phyloP scores from a whole-genome alignment of 2,329 filamentous ascomycete genomes.

The Sarocladium kiliense region DNA sequence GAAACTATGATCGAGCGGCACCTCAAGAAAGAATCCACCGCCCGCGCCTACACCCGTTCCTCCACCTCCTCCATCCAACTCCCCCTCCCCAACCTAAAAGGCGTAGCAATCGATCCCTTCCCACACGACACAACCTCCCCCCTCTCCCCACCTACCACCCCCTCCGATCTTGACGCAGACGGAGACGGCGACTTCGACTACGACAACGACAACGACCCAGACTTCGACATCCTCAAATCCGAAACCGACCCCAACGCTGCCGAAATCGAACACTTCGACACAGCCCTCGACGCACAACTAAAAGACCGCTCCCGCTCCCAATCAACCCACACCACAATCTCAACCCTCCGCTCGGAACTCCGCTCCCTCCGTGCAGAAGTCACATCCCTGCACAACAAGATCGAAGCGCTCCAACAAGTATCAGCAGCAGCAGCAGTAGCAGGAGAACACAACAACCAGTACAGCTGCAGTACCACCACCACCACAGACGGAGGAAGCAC shows the following conservation, averaged over 20 bases:
- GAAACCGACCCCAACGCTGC: background rate
- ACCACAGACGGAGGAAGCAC: background rate
- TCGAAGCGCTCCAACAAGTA: too few relatives aligned
- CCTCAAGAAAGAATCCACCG: conserved; percentile 9
- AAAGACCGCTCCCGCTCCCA: too few relatives aligned
- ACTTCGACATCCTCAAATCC: background rate
- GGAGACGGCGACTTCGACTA: background rate
- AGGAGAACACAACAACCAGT: too few relatives aligned
- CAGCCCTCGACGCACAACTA: too few relatives aligned
- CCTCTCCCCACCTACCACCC: background rate
- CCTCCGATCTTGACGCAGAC: background rate
- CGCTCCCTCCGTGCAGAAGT: too few relatives aligned
- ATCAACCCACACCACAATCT: too few relatives aligned
- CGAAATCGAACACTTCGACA: too few relatives aligned
- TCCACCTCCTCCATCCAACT: background rate
- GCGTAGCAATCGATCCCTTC: conserved; percentile 7
- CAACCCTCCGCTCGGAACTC: too few relatives aligned
- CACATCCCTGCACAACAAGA: too few relatives aligned
- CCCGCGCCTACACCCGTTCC: background rate
- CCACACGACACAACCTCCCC: background rate
- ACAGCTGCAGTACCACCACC: too few relatives aligned
- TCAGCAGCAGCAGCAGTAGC: too few relatives aligned
- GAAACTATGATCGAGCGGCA: conserved; percentile 3
- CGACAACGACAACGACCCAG: background rate
- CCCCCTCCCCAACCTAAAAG: conserved; percentile 1